Percentiles rank a stretch among this genome's conserved stretches.
Conservation (phyloP, 352 stramenopile species). For the Globisporangium splendens region DNA sequence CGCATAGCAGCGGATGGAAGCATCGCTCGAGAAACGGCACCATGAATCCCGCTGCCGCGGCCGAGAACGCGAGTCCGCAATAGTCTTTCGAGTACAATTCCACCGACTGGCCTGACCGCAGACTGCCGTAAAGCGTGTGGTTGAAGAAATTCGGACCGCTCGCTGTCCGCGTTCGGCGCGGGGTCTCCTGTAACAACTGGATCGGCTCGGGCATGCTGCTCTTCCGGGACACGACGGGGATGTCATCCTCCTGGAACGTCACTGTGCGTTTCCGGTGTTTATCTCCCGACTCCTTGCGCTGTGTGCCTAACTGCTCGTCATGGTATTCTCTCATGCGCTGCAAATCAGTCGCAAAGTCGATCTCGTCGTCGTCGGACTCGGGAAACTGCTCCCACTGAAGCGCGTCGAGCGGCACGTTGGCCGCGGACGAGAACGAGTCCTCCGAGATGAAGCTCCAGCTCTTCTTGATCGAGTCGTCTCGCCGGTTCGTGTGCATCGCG, state of each 20-base stretch:
- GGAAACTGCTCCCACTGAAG: constrained; percentile 45
- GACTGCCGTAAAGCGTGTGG: constrained; percentile 68
- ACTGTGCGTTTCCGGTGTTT: constrained; percentile 45
- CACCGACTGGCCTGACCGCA: constrained; percentile 45
- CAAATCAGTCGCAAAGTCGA: constrained; percentile 18
- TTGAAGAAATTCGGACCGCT: constrained; percentile 71
- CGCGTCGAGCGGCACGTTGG: constrained; percentile 27
- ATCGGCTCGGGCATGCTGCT: constrained; percentile 67
- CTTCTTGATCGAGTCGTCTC: constrained; percentile 25
- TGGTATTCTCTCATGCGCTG: constrained; percentile 12
- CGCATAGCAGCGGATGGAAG: constrained; percentile 59
- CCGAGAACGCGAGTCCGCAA: constrained; percentile 57
- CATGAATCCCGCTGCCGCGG: constrained; percentile 57
- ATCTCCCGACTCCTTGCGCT: not conserved
- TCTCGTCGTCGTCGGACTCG: constrained; percentile 24
- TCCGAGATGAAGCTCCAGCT: constrained; percentile 84
- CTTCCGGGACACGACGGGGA: constrained; percentile 48
- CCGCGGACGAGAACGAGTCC: constrained; percentile 52
- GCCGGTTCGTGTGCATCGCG: constrained; percentile 11
- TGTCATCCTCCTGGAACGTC: constrained; percentile 54
- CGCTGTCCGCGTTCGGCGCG: constrained; percentile 34
- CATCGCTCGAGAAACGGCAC: constrained; percentile 52
- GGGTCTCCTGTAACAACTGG: constrained; percentile 52
- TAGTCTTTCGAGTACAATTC: constrained; percentile 64
- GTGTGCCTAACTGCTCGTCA: constrained; percentile 6